Conservation (phyloP, 1,284 basidiomycete genomes). For the Malassezia restricta region DNA sequence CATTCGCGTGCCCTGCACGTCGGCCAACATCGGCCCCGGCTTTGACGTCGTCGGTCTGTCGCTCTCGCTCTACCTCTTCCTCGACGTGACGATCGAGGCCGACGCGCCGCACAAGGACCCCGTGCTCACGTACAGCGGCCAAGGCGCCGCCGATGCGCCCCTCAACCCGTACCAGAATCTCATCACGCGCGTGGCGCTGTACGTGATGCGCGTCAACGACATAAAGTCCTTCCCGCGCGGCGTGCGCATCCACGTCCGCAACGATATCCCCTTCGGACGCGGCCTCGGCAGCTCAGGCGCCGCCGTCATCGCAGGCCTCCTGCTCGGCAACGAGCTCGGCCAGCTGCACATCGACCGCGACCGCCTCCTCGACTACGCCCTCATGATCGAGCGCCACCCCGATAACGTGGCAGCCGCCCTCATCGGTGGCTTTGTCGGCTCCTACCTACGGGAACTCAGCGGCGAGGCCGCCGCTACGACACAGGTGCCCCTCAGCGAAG, state of each 20-base stretch:
- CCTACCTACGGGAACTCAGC: constrained; percentile 75
- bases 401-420: constrained; percentile 98
- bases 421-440: constrained; percentile 94
- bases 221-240: constrained; percentile 60
- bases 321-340: constrained; percentile 75
- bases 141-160: constrained; percentile 80
- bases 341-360: constrained; percentile 58
- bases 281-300: constrained; percentile 95
- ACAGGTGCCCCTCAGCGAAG: constrained; percentile 84
- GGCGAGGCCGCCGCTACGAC: constrained; percentile 54
- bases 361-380: constrained; percentile 81
- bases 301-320: constrained; percentile 88
- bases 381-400: constrained; percentile 98
- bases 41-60: constrained; percentile 98
- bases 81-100: constrained; percentile 54
- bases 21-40: constrained; percentile 95
- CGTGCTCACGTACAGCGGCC: constrained; percentile 66
- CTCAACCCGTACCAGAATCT: constrained; percentile 93
- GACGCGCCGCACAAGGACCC: constrained; percentile 47
- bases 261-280: constrained; percentile 93
- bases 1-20: constrained; percentile 84
- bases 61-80: constrained; percentile 71
- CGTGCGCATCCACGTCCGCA: constrained; percentile 61
- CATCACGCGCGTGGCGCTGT: constrained; percentile 91
- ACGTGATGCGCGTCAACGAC: constrained; percentile 77